Evolutionary conservation across 192 early-diverging fungal species (phyloP).

Genomic region (Coemansia sp.): DNA sequence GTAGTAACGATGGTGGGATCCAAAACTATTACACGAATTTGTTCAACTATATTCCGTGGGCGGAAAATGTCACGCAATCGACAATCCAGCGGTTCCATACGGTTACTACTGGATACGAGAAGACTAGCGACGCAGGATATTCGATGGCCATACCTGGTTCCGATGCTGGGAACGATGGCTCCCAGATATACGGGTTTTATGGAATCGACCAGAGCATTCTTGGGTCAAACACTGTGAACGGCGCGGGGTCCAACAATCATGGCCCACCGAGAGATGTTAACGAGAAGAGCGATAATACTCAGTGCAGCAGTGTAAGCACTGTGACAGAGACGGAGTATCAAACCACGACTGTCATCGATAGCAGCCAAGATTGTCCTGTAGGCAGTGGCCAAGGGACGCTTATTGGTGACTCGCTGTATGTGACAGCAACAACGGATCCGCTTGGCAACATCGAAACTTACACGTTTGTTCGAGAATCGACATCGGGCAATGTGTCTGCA

Average conservation of each 20-base stretch:
- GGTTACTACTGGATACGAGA: neutral
- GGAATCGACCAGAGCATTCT: slow-evolving; percentile 5
- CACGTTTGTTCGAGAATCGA: neutral
- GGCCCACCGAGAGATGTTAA: neutral
- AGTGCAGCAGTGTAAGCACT: neutral
- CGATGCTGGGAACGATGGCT: neutral
- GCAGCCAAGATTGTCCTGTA: neutral
- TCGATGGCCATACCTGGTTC: neutral
- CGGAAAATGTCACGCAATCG: neutral
- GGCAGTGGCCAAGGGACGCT: neutral
- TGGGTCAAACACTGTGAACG: neutral
- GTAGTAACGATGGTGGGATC: slow-evolving; percentile 1
- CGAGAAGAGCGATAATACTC: neutral
- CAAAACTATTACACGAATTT: slow-evolving; percentile 2
- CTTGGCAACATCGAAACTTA: neutral
- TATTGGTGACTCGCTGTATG: neutral
- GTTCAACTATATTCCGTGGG: slow-evolving; percentile 17
- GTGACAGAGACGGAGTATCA: slow-evolving; percentile 1
- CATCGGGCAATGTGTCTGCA: neutral
- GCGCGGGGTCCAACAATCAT: neutral
- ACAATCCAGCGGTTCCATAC: neutral
- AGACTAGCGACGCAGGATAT: neutral
- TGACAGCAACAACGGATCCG: neutral
- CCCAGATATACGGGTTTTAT: neutral
- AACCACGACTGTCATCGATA: neutral